Evolutionary conservation across 106 monocot genomes (phyloP).

Genomic region (Allium fistulosum): DNA sequence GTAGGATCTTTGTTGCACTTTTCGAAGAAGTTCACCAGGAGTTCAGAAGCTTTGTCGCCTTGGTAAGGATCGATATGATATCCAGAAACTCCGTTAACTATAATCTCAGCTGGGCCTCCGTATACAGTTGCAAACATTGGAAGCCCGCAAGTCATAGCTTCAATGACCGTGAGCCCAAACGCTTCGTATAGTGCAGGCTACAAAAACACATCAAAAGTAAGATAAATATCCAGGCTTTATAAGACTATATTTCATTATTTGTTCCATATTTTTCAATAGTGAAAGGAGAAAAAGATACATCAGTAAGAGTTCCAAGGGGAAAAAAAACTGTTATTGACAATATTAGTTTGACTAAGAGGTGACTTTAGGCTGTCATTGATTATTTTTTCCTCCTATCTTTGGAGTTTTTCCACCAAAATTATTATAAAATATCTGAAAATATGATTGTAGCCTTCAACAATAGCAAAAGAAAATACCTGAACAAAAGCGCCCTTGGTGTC

Average conservation of each 20-base stretch:
- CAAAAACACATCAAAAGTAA: not conserved
- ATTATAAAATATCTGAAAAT: no score
- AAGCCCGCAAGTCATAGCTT: constrained; percentile 73
- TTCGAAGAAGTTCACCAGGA: constrained; percentile 53
- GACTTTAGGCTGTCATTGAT: no score
- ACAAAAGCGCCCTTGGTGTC: constrained; percentile 65
- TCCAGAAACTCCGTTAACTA: constrained; percentile 57
- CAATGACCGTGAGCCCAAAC: constrained; percentile 67
- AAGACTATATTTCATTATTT: no score
- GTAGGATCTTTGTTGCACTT: constrained; percentile 41
- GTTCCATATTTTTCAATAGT: no score
- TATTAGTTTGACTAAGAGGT: no score
- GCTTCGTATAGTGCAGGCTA: constrained; percentile 81
- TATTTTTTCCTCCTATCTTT: no score
- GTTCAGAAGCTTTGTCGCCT: constrained; percentile 16
- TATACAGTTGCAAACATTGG: constrained; percentile 63
- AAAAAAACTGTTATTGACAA: no score
- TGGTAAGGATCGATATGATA: constrained; percentile 35
- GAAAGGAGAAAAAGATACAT: no score
- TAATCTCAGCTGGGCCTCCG: constrained; percentile 53
- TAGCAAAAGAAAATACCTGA: constrained; percentile 29
- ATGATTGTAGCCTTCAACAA: no score
- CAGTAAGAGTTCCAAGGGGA: no score
- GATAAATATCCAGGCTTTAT: not conserved
- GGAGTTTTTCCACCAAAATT: no score